Evolutionary conservation across 306 rosid species (phyloP).

Genomic region (Geum urbanum): DNA sequence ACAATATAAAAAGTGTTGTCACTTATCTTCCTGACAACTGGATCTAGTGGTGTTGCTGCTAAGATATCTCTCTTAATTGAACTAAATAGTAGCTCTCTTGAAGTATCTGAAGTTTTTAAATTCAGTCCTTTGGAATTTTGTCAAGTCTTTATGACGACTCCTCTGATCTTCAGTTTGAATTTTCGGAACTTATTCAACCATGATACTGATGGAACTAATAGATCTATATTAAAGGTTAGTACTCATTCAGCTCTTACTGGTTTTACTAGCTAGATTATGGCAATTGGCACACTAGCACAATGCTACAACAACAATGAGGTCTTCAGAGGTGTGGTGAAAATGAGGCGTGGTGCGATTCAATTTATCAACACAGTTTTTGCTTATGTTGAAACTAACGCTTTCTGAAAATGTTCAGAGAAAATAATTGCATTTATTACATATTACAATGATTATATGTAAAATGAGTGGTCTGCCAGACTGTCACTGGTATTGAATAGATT

Average conservation of each 20-base stretch:
- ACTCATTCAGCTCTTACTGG: constrained; percentile 28
- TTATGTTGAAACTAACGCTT: constrained; percentile 17
- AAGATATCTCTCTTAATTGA: not conserved
- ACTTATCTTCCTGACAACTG: not conserved
- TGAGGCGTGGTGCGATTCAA: constrained; percentile 83
- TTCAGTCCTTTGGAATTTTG: not conserved
- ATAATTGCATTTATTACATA: constrained; percentile 5
- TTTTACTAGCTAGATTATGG: constrained; percentile 76
- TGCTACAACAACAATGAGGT: constrained; percentile 86
- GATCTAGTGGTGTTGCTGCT: constrained; percentile 1
- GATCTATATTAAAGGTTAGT: constrained; percentile 7
- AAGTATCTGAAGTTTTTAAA: not conserved
- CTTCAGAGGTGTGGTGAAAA: constrained; percentile 95
- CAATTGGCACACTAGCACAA: constrained; percentile 84
- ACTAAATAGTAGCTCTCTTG: not conserved
- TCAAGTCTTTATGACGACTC: not conserved
- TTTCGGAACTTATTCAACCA: not conserved
- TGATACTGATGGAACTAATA: not conserved
- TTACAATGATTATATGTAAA: not conserved
- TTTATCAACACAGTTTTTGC: constrained; percentile 17
- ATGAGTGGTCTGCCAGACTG: not conserved
- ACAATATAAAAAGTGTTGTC: not conserved
- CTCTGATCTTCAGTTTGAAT: not conserved
- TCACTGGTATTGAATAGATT: not conserved
- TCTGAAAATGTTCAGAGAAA: constrained; percentile 1